Base-by-base conservation (phyloP, 1,284 basidiomycete genomes). In the Apiotrichum akiyoshidainum region DNA sequence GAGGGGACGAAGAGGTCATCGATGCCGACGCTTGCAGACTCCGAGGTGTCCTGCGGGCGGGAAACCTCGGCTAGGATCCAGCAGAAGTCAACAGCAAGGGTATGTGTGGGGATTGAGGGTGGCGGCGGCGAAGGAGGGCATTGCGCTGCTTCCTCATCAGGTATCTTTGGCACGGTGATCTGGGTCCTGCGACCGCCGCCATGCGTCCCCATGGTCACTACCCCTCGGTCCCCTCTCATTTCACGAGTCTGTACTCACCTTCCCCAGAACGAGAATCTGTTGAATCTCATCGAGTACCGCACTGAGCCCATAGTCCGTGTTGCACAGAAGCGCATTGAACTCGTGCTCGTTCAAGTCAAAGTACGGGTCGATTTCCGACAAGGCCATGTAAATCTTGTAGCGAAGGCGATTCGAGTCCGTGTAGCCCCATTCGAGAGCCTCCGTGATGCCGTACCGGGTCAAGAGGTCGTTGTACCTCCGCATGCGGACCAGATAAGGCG, bases 321-420 rank as follows among this genome's bases (percentile, higher is more conserved):
- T 34, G 48, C 35, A 39, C 35, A 52, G 31, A 6, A 52, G 51
- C 12, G 31, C 21, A 26, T 31, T 41, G 51, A 42, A 44, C 33
- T 52, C 51, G 17, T 2, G 8, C n/a, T 52, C 51, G 41, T 52
- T 52, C 41, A 52, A 9, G 11, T 17, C 51, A 17, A 52, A 52
- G 17, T 31, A 22, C n/a, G 51, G 51, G 41, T 52, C 51, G 26
- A 40, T n/a, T 21, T 42, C 41, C 11, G 17, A 14, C 31, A 52
- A 22, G 31, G 21, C 22, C 17, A 14, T 7, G 41, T 52, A 52
- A 6, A 52, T 22, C 40, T 42, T 42, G n/a, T 17, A 42, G 12
- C 51, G 40, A 6, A 52, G 31, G 22, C 12, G 9, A n/a, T 34
- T 13, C 31, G 40, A 33, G 51, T 52, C 51, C 19, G 34, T 19